phyloP scores from a whole-genome alignment of 331 rosid species.

The Pyracantha coccinea region DNA sequence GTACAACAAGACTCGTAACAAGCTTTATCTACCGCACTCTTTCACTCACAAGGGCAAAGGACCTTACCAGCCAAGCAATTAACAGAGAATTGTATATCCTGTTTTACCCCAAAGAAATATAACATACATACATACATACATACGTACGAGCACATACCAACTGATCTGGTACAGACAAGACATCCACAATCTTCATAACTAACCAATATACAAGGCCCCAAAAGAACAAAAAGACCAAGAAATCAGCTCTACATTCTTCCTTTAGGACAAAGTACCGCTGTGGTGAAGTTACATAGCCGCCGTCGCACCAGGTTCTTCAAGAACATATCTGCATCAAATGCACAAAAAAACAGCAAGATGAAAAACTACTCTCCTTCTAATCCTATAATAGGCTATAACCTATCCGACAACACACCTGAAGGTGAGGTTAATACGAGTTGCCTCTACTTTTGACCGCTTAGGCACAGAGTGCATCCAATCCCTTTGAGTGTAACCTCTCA shows the following conservation, averaged over 20 bases:
- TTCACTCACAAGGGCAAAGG: too few species aligned
- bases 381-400: not conserved
- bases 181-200: not conserved
- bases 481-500: conserved; percentile 86
- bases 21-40: too few species aligned
- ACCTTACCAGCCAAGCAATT: not conserved
- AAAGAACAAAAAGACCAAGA: too few species aligned
- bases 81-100: not conserved
- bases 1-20: too few species aligned
- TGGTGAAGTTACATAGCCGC: not conserved
- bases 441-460: conserved; percentile 63
- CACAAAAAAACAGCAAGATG: not conserved
- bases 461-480: conserved; percentile 95
- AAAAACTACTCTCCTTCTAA: not conserved
- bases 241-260: not conserved
- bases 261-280: not conserved
- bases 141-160: not conserved
- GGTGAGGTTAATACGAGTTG: conserved; percentile 90
- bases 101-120: not conserved
- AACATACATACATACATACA: too few species aligned
- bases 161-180: not conserved
- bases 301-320: not conserved
- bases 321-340: not conserved
- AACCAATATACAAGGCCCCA: not conserved
- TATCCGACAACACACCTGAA: conserved; percentile 55